These are phyloP conservation scores for Fremontodendron californicum DNA, from an alignment of 345 rosid genomes.

Conservation along the genomic window DNA sequence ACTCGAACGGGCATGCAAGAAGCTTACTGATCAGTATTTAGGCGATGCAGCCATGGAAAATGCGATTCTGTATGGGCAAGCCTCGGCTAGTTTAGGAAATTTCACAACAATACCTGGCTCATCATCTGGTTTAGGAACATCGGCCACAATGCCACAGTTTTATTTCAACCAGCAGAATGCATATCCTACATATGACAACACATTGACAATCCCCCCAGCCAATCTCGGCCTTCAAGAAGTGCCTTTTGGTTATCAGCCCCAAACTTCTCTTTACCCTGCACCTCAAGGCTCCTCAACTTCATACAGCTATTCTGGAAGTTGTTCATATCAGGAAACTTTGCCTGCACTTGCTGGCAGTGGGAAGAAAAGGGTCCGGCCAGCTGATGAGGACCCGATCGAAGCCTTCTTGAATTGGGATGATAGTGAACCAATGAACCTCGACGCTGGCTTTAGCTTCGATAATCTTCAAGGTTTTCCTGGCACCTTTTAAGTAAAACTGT, in stretches of 20 bases:
- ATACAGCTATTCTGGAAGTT: not conserved
- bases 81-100: not conserved
- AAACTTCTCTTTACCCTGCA: not conserved
- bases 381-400: not conserved
- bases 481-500: not conserved
- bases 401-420: conserved; percentile 5
- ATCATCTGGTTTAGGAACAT: not conserved
- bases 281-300: not conserved
- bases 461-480: not conserved
- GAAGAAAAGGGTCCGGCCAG: not conserved
- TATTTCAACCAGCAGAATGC: conserved; percentile 7
- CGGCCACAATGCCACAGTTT: not conserved
- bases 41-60: not conserved
- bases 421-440: not conserved
- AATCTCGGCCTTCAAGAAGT: not conserved
- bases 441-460: not conserved
- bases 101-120: not conserved
- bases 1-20: not conserved
- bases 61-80: not conserved
- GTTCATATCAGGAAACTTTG: not conserved
- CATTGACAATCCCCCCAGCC: conserved; percentile 2
- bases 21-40: not conserved
- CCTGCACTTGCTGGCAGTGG: not conserved
- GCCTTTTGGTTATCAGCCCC: not conserved
- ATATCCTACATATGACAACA: not conserved